Evolutionary conservation across 345 rosid species (phyloP), one percentile per base, ranked within the genome.

Genomic region (Arabidopsis arenosa): DNA sequence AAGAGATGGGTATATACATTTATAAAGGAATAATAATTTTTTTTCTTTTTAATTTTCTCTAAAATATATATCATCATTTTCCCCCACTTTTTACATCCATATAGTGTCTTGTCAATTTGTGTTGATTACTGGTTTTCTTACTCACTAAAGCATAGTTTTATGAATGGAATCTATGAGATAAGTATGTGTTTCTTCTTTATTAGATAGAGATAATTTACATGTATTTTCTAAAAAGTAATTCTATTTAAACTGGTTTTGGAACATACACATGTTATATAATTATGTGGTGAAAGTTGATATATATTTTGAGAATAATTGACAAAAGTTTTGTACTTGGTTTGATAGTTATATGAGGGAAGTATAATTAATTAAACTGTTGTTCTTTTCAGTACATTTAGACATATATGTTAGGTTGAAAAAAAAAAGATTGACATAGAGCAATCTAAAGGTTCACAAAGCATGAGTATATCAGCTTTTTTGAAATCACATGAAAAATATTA

Each of bases 1-100:
- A 79, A 41, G 79, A 79, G 79, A 69, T 79, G 75, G 61, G 70
- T 79, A 63, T 74, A 15, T 68, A 74, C 78, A 74, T 79, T 74
- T 79, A 79, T 79, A 79, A 74, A 17, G 72, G 81, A 73, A 72
- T 66, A 5, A 14, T 39, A 0, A 0, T 18, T 37, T 41, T 28
- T 45, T 18, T 33, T 2, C 13, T 30, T 48, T 30, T 48, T 18
- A 5, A 13, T 26, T 23, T 28, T 47, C 4, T 30, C 33, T 66
- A 15, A 17, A 14, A 23, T 43, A 28, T 37, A 4, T 49, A 21
- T 47, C 47, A 64, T 37, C 4, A 75, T 33, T 70, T 70, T 41
- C 13, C 55, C 55, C 53, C 54, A 55, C 72, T 56, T 71, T 73
- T 77, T 55, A 70, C 76, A 70, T 63, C 58, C 60, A 64, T 53